Percentiles rank a stretch among this genome's conserved stretches.
Evolutionary conservation across 441 rosid genomes (phyloP).

Genomic region (Hura crepitans): DNA sequence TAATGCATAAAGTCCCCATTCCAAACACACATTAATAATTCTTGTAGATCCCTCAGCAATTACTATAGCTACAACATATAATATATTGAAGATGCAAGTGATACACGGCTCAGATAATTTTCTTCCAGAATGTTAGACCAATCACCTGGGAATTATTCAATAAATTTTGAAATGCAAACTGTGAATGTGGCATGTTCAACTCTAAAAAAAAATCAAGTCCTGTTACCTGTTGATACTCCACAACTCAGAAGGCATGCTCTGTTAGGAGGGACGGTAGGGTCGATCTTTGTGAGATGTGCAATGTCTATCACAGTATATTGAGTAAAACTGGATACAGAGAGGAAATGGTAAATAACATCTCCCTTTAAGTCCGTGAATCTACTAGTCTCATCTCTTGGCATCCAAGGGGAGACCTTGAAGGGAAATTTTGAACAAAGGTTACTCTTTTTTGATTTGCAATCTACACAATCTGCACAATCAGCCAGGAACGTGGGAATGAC

Average conservation of each 20-base stretch:
- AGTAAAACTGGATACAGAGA: slow-evolving; percentile 64
- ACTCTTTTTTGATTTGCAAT: slow-evolving; percentile 64
- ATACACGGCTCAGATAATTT: too few species aligned
- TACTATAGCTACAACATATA: too few species aligned
- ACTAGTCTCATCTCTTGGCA: slow-evolving; percentile 67
- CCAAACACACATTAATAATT: too few species aligned
- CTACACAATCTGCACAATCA: slow-evolving; percentile 67
- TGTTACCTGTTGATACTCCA: slow-evolving; percentile 77
- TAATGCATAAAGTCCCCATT: not conserved
- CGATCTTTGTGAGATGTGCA: slow-evolving; percentile 59
- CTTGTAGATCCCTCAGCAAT: too few species aligned
- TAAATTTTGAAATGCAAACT: not conserved
- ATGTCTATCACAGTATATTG: slow-evolving; percentile 73
- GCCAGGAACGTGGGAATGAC: slow-evolving; percentile 72
- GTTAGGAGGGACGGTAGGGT: slow-evolving; percentile 56
- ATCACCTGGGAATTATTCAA: not conserved
- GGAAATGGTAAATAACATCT: slow-evolving; percentile 57
- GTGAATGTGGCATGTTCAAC: not conserved
- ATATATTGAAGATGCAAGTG: too few species aligned
- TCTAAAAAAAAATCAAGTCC: not conserved
- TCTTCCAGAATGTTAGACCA: too few species aligned
- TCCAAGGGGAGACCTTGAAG: slow-evolving; percentile 64
- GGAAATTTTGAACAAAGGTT: slow-evolving; percentile 70
- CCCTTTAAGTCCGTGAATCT: slow-evolving; percentile 75
- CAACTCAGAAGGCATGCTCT: slow-evolving; percentile 82